Evolutionary conservation across 352 stramenopile species (phyloP), one percentile per base, ranked within the genome.

Genomic region (Phytopythium litorale): DNA sequence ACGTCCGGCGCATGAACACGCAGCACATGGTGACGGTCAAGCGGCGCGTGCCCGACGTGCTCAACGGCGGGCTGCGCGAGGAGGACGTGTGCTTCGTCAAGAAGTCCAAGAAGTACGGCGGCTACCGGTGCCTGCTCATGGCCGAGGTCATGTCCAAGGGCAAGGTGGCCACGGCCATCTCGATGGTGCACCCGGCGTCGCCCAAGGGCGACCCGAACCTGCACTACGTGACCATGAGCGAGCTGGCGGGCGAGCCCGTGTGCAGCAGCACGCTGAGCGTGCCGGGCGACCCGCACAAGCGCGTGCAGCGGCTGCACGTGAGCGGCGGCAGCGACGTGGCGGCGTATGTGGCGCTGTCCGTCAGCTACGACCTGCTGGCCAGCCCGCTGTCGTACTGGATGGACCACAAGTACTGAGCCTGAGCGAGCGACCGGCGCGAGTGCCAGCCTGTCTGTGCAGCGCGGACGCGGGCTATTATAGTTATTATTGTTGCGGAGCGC

Each of bases 41-140:
- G 67, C 81, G 83, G 40, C 61, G 74, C 48, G 72, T 92, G 42
- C 78, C 81, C 21, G 71, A 91, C 33, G 38, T 71, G 33, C 60
- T 77, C 52, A 73, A 86, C 45, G 76, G 79, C 52, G 73, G 67
- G 0, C 64, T 91, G 60, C 80, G 82, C 23, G 69, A 88, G 50
- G 86, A 94, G 64, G 81, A 82, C 67, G 76, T 94, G 56, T 90
- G 83, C 61, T 91, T 91, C 48, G 78, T 94, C 46, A 87, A 87
- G 63, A 92, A 92, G 56, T 87, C 75, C 12, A 89, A 88, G 73
- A 75, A 75, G 40, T 62, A 69, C 43, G 73, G 73, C 11, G 71
- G 78, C 21, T 92, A 92, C 64, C 76, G 81, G 37, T 91, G 81
- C 60, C 55, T 92, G 56, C 78, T 94, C 54, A 88, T 90, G 73